A percentile compares a stretch with the other conserved stretches of the same genome.
Evolutionary conservation across 768 basidiomycete species (phyloP).

Genomic region (Astraeus odoratus): DNA sequence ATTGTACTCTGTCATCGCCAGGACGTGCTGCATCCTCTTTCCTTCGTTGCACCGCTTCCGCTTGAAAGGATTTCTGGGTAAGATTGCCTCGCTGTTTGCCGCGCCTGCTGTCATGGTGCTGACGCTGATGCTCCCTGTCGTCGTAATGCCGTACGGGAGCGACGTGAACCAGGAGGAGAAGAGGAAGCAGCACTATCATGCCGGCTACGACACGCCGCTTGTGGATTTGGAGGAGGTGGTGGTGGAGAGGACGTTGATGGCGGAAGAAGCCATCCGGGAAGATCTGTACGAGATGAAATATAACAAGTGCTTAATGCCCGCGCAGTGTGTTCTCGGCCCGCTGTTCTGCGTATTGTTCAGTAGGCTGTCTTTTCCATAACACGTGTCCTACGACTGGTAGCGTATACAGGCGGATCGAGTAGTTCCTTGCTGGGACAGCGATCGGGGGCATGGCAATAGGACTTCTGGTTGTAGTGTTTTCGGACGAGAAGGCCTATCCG

Average conservation of each 20-base stretch:
- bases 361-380: slow-evolving; percentile 31
- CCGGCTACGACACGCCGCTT: slow-evolving; percentile 34
- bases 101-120: slow-evolving; percentile 81
- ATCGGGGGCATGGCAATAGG: slow-evolving; percentile 49
- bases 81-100: slow-evolving; percentile 71
- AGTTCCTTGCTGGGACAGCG: slow-evolving; percentile 48
- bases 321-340: slow-evolving; percentile 79
- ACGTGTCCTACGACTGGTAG: not conserved
- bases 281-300: slow-evolving; percentile 59
- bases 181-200: slow-evolving; percentile 10
- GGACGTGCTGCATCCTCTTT: slow-evolving; percentile 62
- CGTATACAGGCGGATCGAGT: slow-evolving; percentile 40
- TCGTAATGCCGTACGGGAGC: slow-evolving; percentile 50
- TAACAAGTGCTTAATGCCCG: slow-evolving; percentile 80
- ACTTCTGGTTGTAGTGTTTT: slow-evolving; percentile 51
- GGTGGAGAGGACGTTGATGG: slow-evolving; percentile 58
- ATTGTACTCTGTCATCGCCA: slow-evolving; percentile 28
- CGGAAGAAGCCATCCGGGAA: slow-evolving; percentile 67
- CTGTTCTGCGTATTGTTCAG: slow-evolving; percentile 81
- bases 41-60: slow-evolving; percentile 75
- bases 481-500: slow-evolving; percentile 50
- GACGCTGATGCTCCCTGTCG: slow-evolving; percentile 88
- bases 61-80: slow-evolving; percentile 62
- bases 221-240: slow-evolving; percentile 75
- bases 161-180: slow-evolving; percentile 18